phyloP scores from a whole-genome alignment of 495 filamentous ascomycete species.

The Aspergillus saccharolyticus region DNA sequence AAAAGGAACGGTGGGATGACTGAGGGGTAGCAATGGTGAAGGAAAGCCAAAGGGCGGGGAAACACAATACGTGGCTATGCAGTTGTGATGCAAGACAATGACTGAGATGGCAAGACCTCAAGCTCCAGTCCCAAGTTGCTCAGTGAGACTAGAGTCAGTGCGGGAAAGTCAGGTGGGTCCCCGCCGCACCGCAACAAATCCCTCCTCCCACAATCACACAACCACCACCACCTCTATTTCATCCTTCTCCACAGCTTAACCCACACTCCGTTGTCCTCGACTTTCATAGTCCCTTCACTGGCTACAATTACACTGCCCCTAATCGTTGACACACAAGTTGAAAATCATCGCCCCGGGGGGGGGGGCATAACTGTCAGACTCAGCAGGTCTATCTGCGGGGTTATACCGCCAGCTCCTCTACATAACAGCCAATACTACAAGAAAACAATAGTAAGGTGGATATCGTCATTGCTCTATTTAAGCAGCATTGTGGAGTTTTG shows the following conservation, averaged over 20 bases:
- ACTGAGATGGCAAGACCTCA: not conserved
- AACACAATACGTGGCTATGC: not conserved
- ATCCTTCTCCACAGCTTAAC: too few relatives aligned
- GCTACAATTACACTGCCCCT: too few relatives aligned
- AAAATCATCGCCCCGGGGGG: too few relatives aligned
- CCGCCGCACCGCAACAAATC: not conserved
- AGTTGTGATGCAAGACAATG: not conserved
- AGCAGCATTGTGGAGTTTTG: not conserved
- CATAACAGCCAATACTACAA: not conserved
- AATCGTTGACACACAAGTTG: too few relatives aligned
- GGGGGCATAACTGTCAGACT: too few relatives aligned
- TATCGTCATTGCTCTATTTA: not conserved
- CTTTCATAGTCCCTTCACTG: too few relatives aligned
- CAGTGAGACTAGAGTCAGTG: not conserved
- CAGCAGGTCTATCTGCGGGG: not conserved
- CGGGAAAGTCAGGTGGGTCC: not conserved
- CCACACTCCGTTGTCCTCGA: too few relatives aligned
- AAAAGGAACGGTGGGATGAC: conserved; percentile 30
- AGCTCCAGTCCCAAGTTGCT: not conserved
- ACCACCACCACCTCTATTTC: not conserved
- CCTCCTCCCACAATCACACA: too few relatives aligned
- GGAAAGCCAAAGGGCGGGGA: not conserved
- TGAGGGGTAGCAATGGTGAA: conserved; percentile 18
- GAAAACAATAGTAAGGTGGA: not conserved
- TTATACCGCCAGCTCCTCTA: not conserved